Conservation (phyloP, 768 basidiomycete species). For the Mycena vitilis region DNA sequence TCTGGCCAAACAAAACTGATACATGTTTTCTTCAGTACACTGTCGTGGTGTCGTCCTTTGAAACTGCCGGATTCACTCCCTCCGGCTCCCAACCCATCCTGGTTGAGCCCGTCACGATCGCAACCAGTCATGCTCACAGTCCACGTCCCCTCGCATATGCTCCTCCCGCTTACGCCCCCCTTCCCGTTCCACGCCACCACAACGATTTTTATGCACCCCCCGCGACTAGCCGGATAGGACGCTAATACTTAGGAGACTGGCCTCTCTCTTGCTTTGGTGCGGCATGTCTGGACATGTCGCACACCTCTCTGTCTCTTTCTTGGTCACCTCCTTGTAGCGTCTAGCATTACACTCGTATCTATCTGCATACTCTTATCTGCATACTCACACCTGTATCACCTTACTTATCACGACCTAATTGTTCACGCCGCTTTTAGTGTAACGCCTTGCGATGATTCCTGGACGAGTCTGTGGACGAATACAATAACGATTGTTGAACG, state of each 20-base stretch:
- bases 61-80: conserved; percentile 51
- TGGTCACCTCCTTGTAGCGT: conserved; percentile 34
- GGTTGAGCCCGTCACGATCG: conserved; percentile 64
- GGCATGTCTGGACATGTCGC: conserved; percentile 35
- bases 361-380: conserved; percentile 5
- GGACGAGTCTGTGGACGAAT: not conserved
- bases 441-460: conserved; percentile 15
- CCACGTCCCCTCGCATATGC: conserved; percentile 61
- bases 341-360: conserved; percentile 17
- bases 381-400: conserved; percentile 20
- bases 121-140: conserved; percentile 57
- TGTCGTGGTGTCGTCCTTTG: conserved; percentile 59
- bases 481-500: not conserved
- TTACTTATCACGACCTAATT: conserved; percentile 26
- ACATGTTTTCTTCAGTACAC: conserved; percentile 51
- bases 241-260: conserved; percentile 20
- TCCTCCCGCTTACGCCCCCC: conserved; percentile 60
- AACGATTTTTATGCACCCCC: conserved; percentile 44
- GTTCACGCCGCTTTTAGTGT: conserved; percentile 20
- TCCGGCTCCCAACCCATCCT: conserved; percentile 51
- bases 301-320: conserved; percentile 25
- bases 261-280: conserved; percentile 28
- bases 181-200: conserved; percentile 42
- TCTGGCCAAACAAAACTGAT: conserved; percentile 12
- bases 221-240: conserved; percentile 21